A percentile compares a stretch with the other conserved stretches of the same genome.
phyloP scores from a whole-genome alignment of 805 yeast genomes.

The Teunomyces pallodes region DNA sequence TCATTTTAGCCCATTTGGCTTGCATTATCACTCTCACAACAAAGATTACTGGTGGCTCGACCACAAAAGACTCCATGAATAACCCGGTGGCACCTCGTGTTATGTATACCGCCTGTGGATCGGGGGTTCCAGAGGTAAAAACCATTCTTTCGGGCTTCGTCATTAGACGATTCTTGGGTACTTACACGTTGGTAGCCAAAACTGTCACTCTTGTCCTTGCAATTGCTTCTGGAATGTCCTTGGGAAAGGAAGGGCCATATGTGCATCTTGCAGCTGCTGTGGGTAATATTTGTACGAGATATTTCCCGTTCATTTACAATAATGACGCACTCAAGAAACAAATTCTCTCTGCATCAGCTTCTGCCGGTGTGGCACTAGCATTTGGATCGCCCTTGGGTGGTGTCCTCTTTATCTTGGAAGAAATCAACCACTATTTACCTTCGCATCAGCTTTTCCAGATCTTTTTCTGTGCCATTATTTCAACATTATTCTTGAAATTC shows the following conservation, averaged over 20 bases:
- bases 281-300: conserved; percentile 51
- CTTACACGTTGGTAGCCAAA: conserved; percentile 49
- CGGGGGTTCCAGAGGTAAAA: conserved; percentile 63
- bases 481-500: conserved; percentile 50
- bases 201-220: conserved; percentile 48
- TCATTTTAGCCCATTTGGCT: conserved; percentile 43
- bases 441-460: conserved; percentile 53
- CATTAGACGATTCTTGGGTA: conserved; percentile 51
- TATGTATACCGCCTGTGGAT: conserved; percentile 54
- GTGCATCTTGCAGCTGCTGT: conserved; percentile 60
- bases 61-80: not conserved
- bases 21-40: conserved; percentile 47
- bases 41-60: conserved; percentile 26
- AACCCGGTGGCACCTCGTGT: conserved; percentile 12
- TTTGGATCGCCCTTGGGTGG: conserved; percentile 63
- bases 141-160: conserved; percentile 59
- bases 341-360: conserved; percentile 53
- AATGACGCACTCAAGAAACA: conserved; percentile 53
- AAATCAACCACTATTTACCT: conserved; percentile 54
- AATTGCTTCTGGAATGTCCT: conserved; percentile 54
- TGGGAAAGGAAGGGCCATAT: conserved; percentile 64
- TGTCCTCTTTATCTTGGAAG: conserved; percentile 55
- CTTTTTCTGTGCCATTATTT: conserved; percentile 54
- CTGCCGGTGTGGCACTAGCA: conserved; percentile 60
- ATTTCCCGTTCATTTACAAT: conserved; percentile 42